phyloP scores from a whole-genome alignment of 1,139 yeast genomes.

The Protomyces macrosporus region DNA sequence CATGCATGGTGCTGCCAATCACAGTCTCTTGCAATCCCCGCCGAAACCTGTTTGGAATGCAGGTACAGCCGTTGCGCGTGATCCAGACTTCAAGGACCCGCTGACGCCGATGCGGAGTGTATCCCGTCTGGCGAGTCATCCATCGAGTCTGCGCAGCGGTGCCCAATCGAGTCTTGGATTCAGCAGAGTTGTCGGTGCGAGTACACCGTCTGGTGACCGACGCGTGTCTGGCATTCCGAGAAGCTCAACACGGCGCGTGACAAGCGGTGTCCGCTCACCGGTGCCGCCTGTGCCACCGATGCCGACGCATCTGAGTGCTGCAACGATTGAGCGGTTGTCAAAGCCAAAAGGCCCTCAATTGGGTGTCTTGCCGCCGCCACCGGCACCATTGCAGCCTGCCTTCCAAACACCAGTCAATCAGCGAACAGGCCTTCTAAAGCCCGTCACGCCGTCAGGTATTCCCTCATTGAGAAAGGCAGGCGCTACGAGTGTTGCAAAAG shows the following conservation, averaged over 20 bases:
- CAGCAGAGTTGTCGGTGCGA: not conserved
- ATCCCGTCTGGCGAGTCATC: not conserved
- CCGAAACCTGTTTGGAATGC: conserved; percentile 20
- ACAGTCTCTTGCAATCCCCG: not conserved
- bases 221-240: not conserved
- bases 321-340: conserved; percentile 10
- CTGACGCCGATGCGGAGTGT: not conserved
- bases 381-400: not conserved
- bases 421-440: not conserved
- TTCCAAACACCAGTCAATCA: conserved; percentile 9
- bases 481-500: not conserved
- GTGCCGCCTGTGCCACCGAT: conserved; percentile 4
- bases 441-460: conserved; percentile 10
- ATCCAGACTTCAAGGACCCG: not conserved
- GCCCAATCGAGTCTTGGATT: not conserved
- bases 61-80: conserved; percentile 3
- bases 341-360: conserved; percentile 1
- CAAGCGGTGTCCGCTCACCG: not conserved
- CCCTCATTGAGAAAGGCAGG: not conserved
- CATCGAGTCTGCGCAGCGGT: not conserved
- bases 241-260: not conserved
- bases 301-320: conserved; percentile 3
- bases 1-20: not conserved
- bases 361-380: not conserved
- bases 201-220: not conserved